These are phyloP conservation scores for Leishmania lainsoni DNA, from an alignment of 208 protist species.

Conservation along the genomic window DNA sequence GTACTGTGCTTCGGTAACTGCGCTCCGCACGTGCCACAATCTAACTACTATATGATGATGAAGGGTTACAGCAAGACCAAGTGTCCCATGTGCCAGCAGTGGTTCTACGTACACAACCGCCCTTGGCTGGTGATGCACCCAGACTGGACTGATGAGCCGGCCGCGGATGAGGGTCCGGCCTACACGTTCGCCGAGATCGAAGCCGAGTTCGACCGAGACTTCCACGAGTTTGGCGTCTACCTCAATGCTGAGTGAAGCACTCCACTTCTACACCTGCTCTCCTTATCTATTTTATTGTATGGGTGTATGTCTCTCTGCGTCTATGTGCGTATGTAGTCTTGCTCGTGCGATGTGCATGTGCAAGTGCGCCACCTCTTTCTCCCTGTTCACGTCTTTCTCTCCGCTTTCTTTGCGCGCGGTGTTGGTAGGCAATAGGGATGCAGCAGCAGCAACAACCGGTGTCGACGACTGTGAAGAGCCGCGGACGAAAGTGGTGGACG, in stretches of 20 bases:
- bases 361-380: background rate
- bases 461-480: background rate
- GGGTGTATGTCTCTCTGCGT: background rate
- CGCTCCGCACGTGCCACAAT: constrained; percentile 87
- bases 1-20: constrained; percentile 90
- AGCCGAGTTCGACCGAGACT: constrained; percentile 91
- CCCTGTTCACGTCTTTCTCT: background rate
- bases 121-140: constrained; percentile 91
- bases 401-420: background rate
- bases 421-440: background rate
- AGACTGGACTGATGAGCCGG: constrained; percentile 92
- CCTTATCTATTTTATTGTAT: background rate
- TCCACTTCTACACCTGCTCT: background rate
- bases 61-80: constrained; percentile 92
- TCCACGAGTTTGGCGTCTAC: constrained; percentile 91
- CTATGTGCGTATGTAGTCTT: background rate
- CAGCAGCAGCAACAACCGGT: background rate
- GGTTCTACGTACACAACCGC: constrained; percentile 91
- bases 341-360: constrained; percentile 3
- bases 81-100: constrained; percentile 91
- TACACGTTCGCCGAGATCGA: constrained; percentile 92
- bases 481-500: background rate
- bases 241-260: constrained; percentile 82
- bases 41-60: constrained; percentile 92
- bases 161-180: constrained; percentile 85